phyloP scores from a whole-genome alignment of 2,329 filamentous ascomycete species.

The Diaporthe sp. region DNA sequence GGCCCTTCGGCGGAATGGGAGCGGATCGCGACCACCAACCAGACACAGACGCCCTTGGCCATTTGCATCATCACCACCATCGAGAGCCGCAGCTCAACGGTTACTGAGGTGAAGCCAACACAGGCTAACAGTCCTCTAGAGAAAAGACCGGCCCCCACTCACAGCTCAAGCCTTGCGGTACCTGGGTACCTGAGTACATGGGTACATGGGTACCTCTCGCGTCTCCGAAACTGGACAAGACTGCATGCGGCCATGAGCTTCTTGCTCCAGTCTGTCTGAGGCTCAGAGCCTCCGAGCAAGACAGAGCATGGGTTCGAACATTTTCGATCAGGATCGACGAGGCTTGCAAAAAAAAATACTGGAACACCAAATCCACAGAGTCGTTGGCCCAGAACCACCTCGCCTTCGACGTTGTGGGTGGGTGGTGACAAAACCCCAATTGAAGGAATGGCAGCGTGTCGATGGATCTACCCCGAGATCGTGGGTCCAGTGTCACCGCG shows the following conservation, averaged over 20 bases:
- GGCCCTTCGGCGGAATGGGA: conserved; percentile 16
- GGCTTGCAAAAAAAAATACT: neutral
- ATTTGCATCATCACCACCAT: conserved; percentile 10
- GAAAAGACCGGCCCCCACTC: neutral
- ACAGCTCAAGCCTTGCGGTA: neutral
- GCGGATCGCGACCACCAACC: neutral
- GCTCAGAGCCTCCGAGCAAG: neutral
- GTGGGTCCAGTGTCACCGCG: conserved; percentile 9
- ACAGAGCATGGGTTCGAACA: neutral
- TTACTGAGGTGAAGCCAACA: neutral
- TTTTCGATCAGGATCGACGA: neutral
- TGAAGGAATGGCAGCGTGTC: neutral
- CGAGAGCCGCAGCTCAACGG: conserved; percentile 7
- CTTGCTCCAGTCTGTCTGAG: no score
- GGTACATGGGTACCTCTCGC: neutral
- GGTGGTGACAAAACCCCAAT: neutral
- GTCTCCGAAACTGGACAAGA: neutral
- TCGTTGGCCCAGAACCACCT: neutral
- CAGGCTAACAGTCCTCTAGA: neutral
- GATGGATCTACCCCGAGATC: conserved; percentile 14
- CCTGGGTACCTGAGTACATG: neutral
- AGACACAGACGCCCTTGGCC: neutral
- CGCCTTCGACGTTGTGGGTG: neutral
- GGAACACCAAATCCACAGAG: no score
- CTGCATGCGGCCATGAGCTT: no score